phyloP scores from a whole-genome alignment of 2,329 filamentous ascomycete species.

The Calonectria hongkongensis region DNA sequence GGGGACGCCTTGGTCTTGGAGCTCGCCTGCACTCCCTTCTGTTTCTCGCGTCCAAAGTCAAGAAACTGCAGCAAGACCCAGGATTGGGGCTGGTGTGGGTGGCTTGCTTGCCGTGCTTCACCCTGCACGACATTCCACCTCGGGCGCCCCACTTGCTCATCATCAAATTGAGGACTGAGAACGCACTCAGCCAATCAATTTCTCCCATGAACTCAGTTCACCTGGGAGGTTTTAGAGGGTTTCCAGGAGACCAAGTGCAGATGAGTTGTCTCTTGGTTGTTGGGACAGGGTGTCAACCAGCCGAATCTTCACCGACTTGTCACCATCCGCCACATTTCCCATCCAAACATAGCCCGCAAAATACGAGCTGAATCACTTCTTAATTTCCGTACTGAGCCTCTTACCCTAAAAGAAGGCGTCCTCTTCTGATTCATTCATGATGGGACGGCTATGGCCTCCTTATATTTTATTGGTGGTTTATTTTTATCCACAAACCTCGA shows the following conservation, averaged over 20 bases:
- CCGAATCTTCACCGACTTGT: slow-evolving; percentile 50
- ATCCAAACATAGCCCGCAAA: not conserved
- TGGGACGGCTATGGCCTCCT: too few species aligned
- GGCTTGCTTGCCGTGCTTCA: slow-evolving; percentile 49
- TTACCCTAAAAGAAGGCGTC: not conserved
- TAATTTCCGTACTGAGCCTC: not conserved
- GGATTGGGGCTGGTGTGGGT: slow-evolving; percentile 34
- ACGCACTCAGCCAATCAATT: slow-evolving; percentile 48
- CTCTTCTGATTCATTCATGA: too few species aligned
- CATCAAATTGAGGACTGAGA: slow-evolving; percentile 43
- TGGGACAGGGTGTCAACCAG: slow-evolving; percentile 35
- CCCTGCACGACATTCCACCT: slow-evolving; percentile 54
- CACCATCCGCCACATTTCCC: slow-evolving; percentile 34
- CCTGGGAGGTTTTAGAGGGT: slow-evolving; percentile 17
- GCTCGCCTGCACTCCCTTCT: not conserved
- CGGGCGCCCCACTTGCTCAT: slow-evolving; percentile 51
- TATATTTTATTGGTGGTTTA: not conserved
- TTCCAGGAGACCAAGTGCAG: slow-evolving; percentile 3
- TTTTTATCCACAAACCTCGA: not conserved
- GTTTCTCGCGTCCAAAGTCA: slow-evolving; percentile 17
- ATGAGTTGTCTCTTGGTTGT: slow-evolving; percentile 5
- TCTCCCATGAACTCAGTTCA: slow-evolving; percentile 20
- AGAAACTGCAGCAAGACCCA: slow-evolving; percentile 34
- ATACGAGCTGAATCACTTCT: not conserved
- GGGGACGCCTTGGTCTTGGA: not conserved